These are phyloP conservation scores for Myxozyma lipomycoides DNA, from an alignment of 805 yeast genomes.

Conservation along the genomic window DNA sequence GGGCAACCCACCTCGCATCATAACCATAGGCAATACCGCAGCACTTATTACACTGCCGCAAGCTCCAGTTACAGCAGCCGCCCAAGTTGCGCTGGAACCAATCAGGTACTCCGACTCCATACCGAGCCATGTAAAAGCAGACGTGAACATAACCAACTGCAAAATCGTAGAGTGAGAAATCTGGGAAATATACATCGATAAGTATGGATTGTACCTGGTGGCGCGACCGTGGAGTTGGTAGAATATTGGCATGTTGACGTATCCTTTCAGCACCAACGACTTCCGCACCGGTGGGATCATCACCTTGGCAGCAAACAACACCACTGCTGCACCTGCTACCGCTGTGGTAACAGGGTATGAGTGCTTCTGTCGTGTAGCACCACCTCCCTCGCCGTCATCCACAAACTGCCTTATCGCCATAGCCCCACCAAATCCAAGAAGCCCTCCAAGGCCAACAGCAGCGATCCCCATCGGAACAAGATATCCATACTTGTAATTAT, in stretches of 20 bases:
- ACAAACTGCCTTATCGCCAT: neutral
- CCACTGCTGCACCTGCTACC: constrained; percentile 3
- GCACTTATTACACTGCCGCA: constrained; percentile 11
- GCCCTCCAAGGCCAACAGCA: neutral
- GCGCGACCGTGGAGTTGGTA: neutral
- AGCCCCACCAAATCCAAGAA: neutral
- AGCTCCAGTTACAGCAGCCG: constrained; percentile 13
- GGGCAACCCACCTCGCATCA: constrained; percentile 5
- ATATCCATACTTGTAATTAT: neutral
- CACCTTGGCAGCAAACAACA: constrained; percentile 9
- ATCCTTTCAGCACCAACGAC: constrained; percentile 12
- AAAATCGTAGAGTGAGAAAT: constrained; percentile 8
- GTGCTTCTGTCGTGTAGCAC: constrained; percentile 16
- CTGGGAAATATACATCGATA: constrained; percentile 10
- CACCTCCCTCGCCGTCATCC: constrained; percentile 11
- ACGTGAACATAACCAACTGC: constrained; percentile 11
- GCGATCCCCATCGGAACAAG: neutral
- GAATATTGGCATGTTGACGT: constrained; percentile 11
- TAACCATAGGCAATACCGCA: constrained; percentile 11
- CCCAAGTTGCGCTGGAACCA: constrained; percentile 8
- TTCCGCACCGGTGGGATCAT: constrained; percentile 8
- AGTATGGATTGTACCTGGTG: constrained; percentile 5
- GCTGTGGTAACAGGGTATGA: constrained; percentile 18
- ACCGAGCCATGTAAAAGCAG: constrained; percentile 14
- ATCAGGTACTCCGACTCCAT: constrained; percentile 23